These are phyloP conservation scores for thale cress (Arabidopsis thaliana) DNA, from an alignment of 345 rosid genomes.

Conservation along the genomic window DNA sequence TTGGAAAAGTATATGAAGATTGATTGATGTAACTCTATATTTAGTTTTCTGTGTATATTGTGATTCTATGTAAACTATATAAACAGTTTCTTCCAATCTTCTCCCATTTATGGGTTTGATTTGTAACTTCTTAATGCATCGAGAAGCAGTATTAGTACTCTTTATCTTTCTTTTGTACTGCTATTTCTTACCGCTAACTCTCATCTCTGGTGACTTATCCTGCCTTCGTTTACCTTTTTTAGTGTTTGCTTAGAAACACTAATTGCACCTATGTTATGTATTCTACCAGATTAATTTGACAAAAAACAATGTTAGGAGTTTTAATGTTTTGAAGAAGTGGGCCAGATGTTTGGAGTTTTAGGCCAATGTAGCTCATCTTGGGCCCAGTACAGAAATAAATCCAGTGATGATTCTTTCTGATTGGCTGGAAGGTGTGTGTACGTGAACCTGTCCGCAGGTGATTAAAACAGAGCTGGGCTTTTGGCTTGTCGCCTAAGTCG, in stretches of 20 bases:
- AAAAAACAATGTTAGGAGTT: background rate
- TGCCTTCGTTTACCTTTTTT: background rate
- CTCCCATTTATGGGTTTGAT: background rate
- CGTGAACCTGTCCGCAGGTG: slow-evolving; percentile 33
- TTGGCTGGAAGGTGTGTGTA: background rate
- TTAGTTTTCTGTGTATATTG: slow-evolving; percentile 27
- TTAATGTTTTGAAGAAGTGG: background rate
- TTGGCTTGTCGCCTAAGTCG: slow-evolving; percentile 45
- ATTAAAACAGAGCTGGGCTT: background rate
- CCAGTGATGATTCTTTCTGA: background rate
- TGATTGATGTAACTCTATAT: background rate
- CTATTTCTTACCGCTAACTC: too few species aligned
- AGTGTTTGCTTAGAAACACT: too few species aligned
- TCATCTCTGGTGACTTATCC: too few species aligned
- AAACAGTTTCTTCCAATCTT: background rate
- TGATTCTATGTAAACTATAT: slow-evolving; percentile 32
- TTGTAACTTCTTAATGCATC: background rate
- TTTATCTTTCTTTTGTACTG: too few species aligned
- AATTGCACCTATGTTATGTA: too few species aligned
- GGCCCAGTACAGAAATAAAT: background rate
- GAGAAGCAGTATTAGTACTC: background rate
- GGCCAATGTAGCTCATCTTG: background rate
- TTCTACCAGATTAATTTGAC: background rate
- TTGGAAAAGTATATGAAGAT: slow-evolving; percentile 9
- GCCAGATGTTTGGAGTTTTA: background rate